Conservation (phyloP, 2,329 filamentous ascomycete genomes). For the Zymoseptoria pseudotritici region DNA sequence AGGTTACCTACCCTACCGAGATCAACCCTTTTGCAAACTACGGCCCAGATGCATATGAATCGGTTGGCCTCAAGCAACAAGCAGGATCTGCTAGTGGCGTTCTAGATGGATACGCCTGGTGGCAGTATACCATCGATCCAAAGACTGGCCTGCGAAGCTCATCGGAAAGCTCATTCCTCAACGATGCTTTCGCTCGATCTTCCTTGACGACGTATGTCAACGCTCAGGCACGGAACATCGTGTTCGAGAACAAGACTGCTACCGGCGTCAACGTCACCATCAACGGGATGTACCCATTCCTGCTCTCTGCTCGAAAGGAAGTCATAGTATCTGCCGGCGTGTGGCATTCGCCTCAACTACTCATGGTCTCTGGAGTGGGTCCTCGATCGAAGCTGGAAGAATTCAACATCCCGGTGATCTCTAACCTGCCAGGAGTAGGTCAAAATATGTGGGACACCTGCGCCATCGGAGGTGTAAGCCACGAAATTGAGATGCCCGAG, state of each 20-base stretch:
- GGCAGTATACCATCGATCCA: constrained; percentile 28
- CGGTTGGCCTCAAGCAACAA: constrained; percentile 22
- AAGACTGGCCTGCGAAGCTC: constrained; percentile 19
- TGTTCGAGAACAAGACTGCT: constrained; percentile 24
- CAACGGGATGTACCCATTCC: constrained; percentile 16
- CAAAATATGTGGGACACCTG: constrained; percentile 43
- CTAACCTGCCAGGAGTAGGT: constrained; percentile 45
- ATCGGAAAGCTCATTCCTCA: constrained; percentile 23
- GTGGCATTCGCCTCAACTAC: constrained; percentile 26
- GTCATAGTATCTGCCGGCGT: constrained; percentile 28
- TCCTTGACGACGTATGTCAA: constrained; percentile 26
- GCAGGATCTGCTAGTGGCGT: constrained; percentile 24
- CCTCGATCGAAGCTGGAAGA: constrained; percentile 33
- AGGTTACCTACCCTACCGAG: constrained; percentile 28
- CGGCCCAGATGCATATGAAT: constrained; percentile 19
- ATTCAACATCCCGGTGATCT: constrained; percentile 39
- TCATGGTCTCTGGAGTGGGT: constrained; percentile 27
- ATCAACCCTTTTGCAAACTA: constrained; percentile 25
- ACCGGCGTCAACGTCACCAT: constrained; percentile 23
- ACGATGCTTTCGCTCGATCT: constrained; percentile 10
- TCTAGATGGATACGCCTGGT: constrained; percentile 16
- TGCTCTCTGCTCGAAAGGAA: constrained; percentile 26
- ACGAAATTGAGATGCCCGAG: constrained; percentile 8
- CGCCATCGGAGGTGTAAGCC: constrained; percentile 8
- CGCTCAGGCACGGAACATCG: constrained; percentile 28